Base-by-base conservation (phyloP, 495 filamentous ascomycete species). In the Bathelium albidoporum region DNA sequence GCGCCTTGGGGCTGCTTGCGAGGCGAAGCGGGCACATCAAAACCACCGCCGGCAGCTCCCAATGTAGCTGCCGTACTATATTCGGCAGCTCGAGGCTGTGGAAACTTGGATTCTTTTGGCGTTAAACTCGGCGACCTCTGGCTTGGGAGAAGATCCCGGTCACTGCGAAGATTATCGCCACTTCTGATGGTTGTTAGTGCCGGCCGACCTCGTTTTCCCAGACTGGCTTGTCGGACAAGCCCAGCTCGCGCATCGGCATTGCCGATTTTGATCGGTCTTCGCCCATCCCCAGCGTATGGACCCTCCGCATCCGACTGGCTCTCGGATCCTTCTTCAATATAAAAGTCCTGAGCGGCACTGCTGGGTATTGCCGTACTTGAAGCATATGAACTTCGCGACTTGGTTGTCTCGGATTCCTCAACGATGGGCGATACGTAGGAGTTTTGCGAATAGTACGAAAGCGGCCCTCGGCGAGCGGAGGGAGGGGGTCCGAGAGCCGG, bases 351-450 rank as follows among this genome's bases (percentile, higher is more conserved):
- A 2, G 49, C 49, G 14, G 60, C 63, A 34, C 69, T 66, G n/a
- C 83, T 80, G 1, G 91, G 90, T 62, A 95, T 89, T 0, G 83
- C 88, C 60, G 84, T 82, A 72, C 90, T 95, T 7, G 91, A 95
- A 9, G 90, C 90, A 70, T 87, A 89, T 0, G 89, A 93, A 22
- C 81, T 83, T 70, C 83, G 78, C 49, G 82, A 77, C 34, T 83
- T 78, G 1, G 34, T 39, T 5, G 60, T 67, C 32, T 76, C 74
- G 59, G 83, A 80, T 70, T 96, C 91, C 73, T 97, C 92, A 1
- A 85, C 88, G 62, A 97, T 96, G 1, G 92, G 92, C 9, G 92
- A 89, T 4, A 96, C 90, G 62, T 81, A 89, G 1, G 89, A 90
- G 62, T 81, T 81, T 26, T 89, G 82, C 11, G 80, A 76, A 60